phyloP scores from a whole-genome alignment of 768 basidiomycete species.

The Russula dissimulans region DNA sequence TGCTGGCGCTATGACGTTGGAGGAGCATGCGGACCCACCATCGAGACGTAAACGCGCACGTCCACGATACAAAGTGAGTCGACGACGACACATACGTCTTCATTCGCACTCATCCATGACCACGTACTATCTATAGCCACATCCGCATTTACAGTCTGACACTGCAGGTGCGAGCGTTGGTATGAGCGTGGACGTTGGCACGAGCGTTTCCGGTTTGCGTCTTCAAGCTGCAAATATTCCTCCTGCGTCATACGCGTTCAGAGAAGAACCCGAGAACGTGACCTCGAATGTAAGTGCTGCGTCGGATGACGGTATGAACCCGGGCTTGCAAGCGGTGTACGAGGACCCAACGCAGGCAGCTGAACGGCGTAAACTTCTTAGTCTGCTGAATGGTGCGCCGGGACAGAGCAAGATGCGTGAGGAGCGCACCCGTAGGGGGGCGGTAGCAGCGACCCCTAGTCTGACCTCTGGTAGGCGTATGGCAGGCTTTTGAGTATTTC shows the following conservation, averaged over 20 bases:
- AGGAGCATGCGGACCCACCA: conserved; percentile 10
- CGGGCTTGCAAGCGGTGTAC: conserved; percentile 16
- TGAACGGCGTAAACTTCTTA: conserved; percentile 17
- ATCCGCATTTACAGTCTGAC: conserved; percentile 30
- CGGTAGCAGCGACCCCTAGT: neutral
- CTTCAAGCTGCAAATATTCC: neutral
- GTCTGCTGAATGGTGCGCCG: conserved; percentile 14
- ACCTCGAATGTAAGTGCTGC: neutral
- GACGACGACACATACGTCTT: no score
- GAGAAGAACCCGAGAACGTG: conserved; percentile 9
- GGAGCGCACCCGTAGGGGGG: neutral
- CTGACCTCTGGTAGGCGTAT: neutral
- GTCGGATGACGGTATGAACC: conserved; percentile 4
- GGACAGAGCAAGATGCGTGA: conserved; percentile 10
- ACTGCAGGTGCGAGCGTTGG: conserved; percentile 17
- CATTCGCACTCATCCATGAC: neutral
- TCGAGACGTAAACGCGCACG: conserved; percentile 30
- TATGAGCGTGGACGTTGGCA: neutral
- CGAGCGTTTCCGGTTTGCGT: neutral
- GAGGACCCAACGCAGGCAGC: conserved; percentile 19
- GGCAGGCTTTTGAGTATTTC: conserved; percentile 7
- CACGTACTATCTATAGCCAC: conserved; percentile 23
- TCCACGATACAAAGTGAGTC: conserved; percentile 32
- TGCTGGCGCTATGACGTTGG: conserved; percentile 27
- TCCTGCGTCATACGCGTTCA: conserved; percentile 11